phyloP scores from a whole-genome alignment of 1,139 yeast genomes.

The Debaryomyces coudertii region DNA sequence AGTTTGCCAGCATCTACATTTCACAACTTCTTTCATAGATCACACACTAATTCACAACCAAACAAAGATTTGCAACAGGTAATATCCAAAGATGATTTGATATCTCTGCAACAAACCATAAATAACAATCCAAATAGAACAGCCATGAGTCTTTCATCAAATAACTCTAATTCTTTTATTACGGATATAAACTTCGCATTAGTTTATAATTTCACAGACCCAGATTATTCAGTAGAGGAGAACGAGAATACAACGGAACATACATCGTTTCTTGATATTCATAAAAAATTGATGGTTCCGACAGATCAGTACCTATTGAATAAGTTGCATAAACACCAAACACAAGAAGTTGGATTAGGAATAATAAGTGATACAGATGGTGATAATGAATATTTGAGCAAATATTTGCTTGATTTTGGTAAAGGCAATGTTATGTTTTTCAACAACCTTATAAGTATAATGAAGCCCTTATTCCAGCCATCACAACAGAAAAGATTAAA shows the following conservation, averaged over 20 bases:
- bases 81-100: slow-evolving; percentile 17
- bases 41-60: slow-evolving; percentile 24
- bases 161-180: slow-evolving; percentile 45
- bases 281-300: slow-evolving; percentile 41
- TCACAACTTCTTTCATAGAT: slow-evolving; percentile 41
- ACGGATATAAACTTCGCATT: slow-evolving; percentile 39
- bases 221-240: slow-evolving; percentile 33
- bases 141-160: slow-evolving; percentile 41
- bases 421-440: slow-evolving; percentile 29
- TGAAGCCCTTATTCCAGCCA: slow-evolving; percentile 28
- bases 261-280: slow-evolving; percentile 35
- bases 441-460: slow-evolving; percentile 23
- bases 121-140: slow-evolving; percentile 23
- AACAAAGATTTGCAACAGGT: slow-evolving; percentile 15
- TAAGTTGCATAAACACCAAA: slow-evolving; percentile 23
- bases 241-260: slow-evolving; percentile 27
- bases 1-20: slow-evolving; percentile 41
- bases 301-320: slow-evolving; percentile 43
- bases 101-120: slow-evolving; percentile 17
- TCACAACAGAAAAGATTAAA: slow-evolving; percentile 24
- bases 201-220: slow-evolving; percentile 44
- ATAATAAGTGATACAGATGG: slow-evolving; percentile 18
- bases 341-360: slow-evolving; percentile 30
- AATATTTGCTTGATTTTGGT: slow-evolving; percentile 20
- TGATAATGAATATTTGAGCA: slow-evolving; percentile 15